Percentiles rank a stretch among this genome's conserved stretches.
Conservation (phyloP, 306 rosid species). For the Quillaja saponaria region DNA sequence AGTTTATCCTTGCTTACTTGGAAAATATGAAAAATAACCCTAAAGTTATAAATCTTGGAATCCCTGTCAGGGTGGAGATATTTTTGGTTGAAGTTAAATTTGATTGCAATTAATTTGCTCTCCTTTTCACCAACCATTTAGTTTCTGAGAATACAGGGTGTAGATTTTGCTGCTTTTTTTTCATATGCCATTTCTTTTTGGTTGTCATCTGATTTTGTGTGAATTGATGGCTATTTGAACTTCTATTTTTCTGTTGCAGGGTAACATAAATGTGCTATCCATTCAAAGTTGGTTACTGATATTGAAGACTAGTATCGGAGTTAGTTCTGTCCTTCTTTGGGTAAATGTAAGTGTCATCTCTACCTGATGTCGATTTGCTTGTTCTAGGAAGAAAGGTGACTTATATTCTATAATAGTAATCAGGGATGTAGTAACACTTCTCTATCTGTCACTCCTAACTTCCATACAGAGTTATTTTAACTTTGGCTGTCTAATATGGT, state of each 20-base stretch:
- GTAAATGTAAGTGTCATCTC: constrained; percentile 16
- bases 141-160: constrained; percentile 11
- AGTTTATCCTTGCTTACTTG: constrained; percentile 23
- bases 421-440: constrained; percentile 4
- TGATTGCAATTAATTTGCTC: background rate
- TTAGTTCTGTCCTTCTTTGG: constrained; percentile 25
- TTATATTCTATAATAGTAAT: background rate
- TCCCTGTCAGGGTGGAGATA: constrained; percentile 1
- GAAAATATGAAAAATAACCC: constrained; percentile 19
- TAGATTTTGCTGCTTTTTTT: constrained; percentile 15
- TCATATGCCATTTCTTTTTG: constrained; percentile 14
- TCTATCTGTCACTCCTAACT: constrained; percentile 17
- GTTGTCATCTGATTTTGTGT: constrained; percentile 19
- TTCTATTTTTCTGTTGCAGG: constrained; percentile 43
- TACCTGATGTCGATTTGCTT: constrained; percentile 25
- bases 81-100: background rate
- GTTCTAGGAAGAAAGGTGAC: constrained; percentile 23
- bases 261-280: constrained; percentile 28
- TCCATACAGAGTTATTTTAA: background rate
- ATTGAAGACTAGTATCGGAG: constrained; percentile 1
- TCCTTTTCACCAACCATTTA: background rate
- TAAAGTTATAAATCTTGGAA: constrained; percentile 8
- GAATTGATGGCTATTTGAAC: constrained; percentile 25
- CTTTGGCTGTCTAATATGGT: constrained; percentile 19
- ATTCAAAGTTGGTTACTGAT: constrained; percentile 7